Conservation (phyloP, 805 yeast species). For the Saccharomyces jurei region DNA sequence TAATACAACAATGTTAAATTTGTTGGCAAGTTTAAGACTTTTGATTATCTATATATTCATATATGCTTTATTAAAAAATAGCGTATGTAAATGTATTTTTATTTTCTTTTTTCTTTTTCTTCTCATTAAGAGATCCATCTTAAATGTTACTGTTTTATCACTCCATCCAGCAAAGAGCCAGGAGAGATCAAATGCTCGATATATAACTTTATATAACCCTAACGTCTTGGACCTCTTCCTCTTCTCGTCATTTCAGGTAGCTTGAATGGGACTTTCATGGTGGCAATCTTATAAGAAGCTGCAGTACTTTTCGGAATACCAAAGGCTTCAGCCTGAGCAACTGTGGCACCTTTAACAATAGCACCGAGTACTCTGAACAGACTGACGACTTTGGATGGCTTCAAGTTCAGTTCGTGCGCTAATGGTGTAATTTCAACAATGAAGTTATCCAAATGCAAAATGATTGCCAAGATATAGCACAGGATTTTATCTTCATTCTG, state of each 20-base stretch:
- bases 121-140: neutral
- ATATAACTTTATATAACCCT: neutral
- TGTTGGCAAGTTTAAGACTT: neutral
- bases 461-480: constrained; percentile 64
- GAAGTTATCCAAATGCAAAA: constrained; percentile 70
- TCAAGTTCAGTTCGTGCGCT: constrained; percentile 75
- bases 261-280: constrained; percentile 79
- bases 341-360: constrained; percentile 58
- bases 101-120: neutral
- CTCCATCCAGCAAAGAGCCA: neutral
- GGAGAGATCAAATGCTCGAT: neutral
- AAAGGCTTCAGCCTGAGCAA: constrained; percentile 65
- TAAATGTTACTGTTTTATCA: neutral
- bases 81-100: neutral
- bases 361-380: constrained; percentile 82
- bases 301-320: constrained; percentile 56
- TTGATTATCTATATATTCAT: neutral
- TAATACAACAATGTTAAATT: neutral
- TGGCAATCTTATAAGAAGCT: constrained; percentile 67
- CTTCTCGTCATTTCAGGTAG: constrained; percentile 76
- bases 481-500: constrained; percentile 78
- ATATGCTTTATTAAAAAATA: neutral
- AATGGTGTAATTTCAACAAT: constrained; percentile 69
- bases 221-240: constrained; percentile 36
- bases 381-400: constrained; percentile 61